Evolutionary conservation across 2,329 filamentous ascomycete species (phyloP), one percentile per base, ranked within the genome.

Genomic region (Cytospora piceae): DNA sequence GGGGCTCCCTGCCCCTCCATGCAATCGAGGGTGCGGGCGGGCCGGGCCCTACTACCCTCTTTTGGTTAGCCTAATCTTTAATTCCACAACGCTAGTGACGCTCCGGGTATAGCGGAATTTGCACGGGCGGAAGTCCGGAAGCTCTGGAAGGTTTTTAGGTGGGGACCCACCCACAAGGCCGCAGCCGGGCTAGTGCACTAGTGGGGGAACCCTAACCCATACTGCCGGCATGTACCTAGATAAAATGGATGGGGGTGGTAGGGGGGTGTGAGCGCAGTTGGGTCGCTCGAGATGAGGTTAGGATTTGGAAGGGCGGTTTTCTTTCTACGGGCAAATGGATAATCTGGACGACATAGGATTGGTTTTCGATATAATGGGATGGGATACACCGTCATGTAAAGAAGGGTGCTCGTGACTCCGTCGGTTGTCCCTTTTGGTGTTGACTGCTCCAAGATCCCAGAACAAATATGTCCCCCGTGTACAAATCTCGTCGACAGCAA

Each of bases 11-110:
- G 46, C 46, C 46, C 46, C 46, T 49, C 46, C 46, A 49, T 42
- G 9, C 46, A n/a, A 49, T 49, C 46, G 46, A 24, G n/a, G n/a
- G 46, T 49, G n/a, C 46, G 46, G 34, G 46, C 46, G 46, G 46
- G 46, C 46, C 46, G 46, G 46, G 3, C 46, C 46, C 46, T 49
- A 9, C 42, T 20, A 20, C 9, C 22, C 46, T 11, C 42, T 7
- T n/a, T n/a, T n/a, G 46, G 46, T 22, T 3, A 3, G 27, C 27
- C 46, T 8, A 49, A 34, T 34, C 46, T 49, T 24, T 49, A 49
- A 49, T 24, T 22, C 8, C n/a, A 42, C 4, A 15, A 15, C 39
- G 46, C 46, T 49, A 49, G n/a, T 14, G 8, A 22, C 22, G 4
- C 11, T 24, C 24, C 24, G n/a, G 46, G 46, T 2, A 49, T 20